Conservation (phyloP, 805 yeast genomes). For the Zygosaccharomyces pseudorouxii region DNA sequence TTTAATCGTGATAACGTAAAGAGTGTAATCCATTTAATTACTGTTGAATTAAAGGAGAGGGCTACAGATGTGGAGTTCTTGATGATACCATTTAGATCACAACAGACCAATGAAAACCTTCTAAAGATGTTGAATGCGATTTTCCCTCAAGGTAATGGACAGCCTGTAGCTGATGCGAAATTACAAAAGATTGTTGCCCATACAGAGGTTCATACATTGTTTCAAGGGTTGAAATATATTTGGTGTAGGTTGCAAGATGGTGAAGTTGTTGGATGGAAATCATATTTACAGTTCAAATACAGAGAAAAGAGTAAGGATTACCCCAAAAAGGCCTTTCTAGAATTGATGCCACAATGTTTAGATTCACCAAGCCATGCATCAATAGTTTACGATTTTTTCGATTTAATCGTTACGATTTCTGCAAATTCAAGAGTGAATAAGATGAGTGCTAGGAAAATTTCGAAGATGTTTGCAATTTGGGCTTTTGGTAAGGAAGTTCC, state of each 20-base stretch:
- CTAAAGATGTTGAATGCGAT: constrained; percentile 52
- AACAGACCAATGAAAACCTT: constrained; percentile 56
- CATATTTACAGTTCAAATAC: constrained; percentile 63
- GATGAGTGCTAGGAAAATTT: constrained; percentile 71
- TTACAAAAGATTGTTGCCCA: constrained; percentile 40
- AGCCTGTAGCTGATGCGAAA: constrained; percentile 42
- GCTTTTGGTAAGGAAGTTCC: constrained; percentile 51
- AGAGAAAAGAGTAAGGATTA: constrained; percentile 60
- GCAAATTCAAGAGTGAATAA: constrained; percentile 75
- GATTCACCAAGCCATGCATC: constrained; percentile 85
- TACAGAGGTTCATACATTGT: constrained; percentile 65
- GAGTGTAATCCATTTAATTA: constrained; percentile 62
- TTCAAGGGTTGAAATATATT: constrained; percentile 70
- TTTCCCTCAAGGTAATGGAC: constrained; percentile 53
- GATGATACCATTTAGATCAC: constrained; percentile 72
- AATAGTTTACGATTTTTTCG: constrained; percentile 82
- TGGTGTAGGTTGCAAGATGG: constrained; percentile 83
- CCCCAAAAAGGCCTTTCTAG: constrained; percentile 70
- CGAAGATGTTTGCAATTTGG: constrained; percentile 84
- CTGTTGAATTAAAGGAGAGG: constrained; percentile 63
- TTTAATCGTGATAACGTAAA: constrained; percentile 64
- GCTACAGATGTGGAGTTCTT: constrained; percentile 72
- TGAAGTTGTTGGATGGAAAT: constrained; percentile 82
- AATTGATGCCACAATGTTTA: constrained; percentile 79
- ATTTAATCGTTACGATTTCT: constrained; percentile 68